phyloP scores from a whole-genome alignment of 1,139 yeast genomes.

The Meyerozyma athensensis region DNA sequence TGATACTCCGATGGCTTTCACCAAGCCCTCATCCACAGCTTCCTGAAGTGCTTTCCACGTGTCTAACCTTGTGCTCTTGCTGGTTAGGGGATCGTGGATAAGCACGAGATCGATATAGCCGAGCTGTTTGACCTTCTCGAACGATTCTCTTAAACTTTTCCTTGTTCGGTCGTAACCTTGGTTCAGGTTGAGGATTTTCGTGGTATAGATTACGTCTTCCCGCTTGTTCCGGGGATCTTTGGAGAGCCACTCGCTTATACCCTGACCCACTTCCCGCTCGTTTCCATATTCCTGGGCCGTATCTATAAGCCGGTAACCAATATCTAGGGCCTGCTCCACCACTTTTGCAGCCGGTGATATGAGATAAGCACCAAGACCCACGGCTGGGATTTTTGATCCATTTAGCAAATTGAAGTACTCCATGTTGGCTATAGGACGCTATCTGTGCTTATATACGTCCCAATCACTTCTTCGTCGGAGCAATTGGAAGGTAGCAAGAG shows the following conservation, averaged over 20 bases:
- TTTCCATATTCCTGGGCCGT: slow-evolving; percentile 12
- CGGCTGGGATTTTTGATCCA: slow-evolving; percentile 60
- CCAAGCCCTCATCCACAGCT: slow-evolving; percentile 51
- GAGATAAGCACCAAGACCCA: slow-evolving; percentile 52
- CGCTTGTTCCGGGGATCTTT: slow-evolving; percentile 9
- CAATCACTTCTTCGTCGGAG: too few relatives aligned
- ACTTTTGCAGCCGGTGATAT: slow-evolving; percentile 6
- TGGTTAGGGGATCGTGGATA: slow-evolving; percentile 60
- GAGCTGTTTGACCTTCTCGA: slow-evolving; percentile 21
- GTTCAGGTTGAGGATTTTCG: slow-evolving; percentile 7
- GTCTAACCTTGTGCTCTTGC: slow-evolving; percentile 44
- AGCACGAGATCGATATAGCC: slow-evolving; percentile 45
- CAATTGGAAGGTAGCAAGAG: too few relatives aligned
- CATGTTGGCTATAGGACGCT: slow-evolving; percentile 14
- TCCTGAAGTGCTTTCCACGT: slow-evolving; percentile 64
- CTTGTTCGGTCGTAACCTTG: slow-evolving; percentile 26
- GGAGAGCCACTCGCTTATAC: slow-evolving; percentile 5
- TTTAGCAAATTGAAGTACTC: slow-evolving; percentile 46
- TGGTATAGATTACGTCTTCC: slow-evolving; percentile 10
- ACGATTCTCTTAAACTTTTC: slow-evolving; percentile 13
- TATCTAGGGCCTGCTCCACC: slow-evolving; percentile 9
- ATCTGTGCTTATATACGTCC: too few relatives aligned
- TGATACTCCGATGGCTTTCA: slow-evolving; percentile 63
- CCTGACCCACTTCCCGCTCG: slow-evolving; percentile 11
- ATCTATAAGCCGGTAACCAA: slow-evolving; percentile 12